Conservation (phyloP, 202 grass and related monocot genomes). For the Setaria italica region DNA sequence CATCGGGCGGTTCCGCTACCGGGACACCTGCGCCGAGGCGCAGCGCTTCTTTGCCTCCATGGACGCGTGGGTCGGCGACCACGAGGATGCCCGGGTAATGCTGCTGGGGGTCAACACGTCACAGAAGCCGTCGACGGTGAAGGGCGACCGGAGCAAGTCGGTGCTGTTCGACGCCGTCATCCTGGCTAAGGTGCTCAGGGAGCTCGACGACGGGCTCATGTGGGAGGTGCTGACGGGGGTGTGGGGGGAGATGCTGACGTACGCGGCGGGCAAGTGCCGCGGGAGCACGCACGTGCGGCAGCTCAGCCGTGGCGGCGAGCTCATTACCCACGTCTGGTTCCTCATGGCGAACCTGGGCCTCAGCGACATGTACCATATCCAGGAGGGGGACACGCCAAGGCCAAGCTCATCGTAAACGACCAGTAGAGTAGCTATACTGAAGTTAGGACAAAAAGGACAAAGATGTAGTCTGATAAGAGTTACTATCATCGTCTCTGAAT, state of each 20-base stretch:
- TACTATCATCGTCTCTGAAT: too few species aligned
- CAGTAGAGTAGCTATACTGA: too few species aligned
- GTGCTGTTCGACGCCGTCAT: slow-evolving; percentile 62
- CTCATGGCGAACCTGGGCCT: slow-evolving; percentile 64
- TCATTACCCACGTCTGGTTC: slow-evolving; percentile 67
- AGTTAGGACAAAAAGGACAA: too few species aligned
- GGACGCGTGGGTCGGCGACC: not conserved
- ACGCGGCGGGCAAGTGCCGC: slow-evolving; percentile 44
- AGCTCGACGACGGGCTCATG: not conserved
- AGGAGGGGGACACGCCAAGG: slow-evolving; percentile 35
- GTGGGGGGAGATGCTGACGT: slow-evolving; percentile 59
- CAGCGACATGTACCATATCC: slow-evolving; percentile 54
- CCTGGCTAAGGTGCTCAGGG: slow-evolving; percentile 38
- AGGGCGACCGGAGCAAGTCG: slow-evolving; percentile 58
- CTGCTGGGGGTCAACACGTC: slow-evolving; percentile 39
- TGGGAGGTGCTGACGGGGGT: slow-evolving; percentile 39
- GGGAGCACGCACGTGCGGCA: slow-evolving; percentile 47
- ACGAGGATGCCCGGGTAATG: not conserved
- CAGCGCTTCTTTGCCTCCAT: slow-evolving; percentile 31
- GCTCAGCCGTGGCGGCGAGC: slow-evolving; percentile 59
- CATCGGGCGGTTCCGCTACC: slow-evolving; percentile 49
- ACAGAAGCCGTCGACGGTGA: slow-evolving; percentile 18
- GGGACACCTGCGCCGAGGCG: slow-evolving; percentile 54
- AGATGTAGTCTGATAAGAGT: too few species aligned
- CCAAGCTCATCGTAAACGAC: slow-evolving; percentile 45